Base-by-base conservation (phyloP, 2,329 filamentous ascomycete species). In the Exophiala calicioides region DNA sequence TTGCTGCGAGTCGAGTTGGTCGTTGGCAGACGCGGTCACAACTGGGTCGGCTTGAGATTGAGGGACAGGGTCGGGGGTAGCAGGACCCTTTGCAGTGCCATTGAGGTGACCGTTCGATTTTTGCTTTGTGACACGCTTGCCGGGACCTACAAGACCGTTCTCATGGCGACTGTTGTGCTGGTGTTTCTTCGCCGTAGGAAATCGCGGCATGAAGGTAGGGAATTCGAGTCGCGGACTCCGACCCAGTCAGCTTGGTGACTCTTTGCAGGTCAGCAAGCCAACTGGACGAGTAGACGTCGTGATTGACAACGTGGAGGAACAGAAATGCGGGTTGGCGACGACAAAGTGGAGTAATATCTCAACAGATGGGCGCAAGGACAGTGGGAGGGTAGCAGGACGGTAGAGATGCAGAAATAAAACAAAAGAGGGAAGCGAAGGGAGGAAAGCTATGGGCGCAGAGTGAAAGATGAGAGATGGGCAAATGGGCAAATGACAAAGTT, bases 61-160 rank as follows among this genome's bases (percentile, higher is more conserved):
- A 35, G 52, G 53, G 31, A 53, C 34, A 45, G 55, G 46, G 34
- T 53, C 51, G 40, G 51, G 43, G 23, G 55, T 44, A 54, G 68
- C 67, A 59, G 65, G 58, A 57, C 70, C 67, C 65, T 70, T 73
- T 45, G 71, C 63, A 59, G 65, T 69, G 56, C 72, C 75, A 67
- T 77, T 78, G 62, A 79, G 63, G 61, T 78, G 69, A 58, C 73
- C 72, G 68, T 74, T 77, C 51, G 76, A 78, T 63, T 74, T 78
- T 63, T 78, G 74, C 65, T 76, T 78, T 54, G 68, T 73, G 61
- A 84, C 73, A 67, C 84, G 83, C 75, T 84, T 88, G 58, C 84
- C 85, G 41, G 86, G 82, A 63, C 84, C 84, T 77, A 90, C 85
- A 68, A 89, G 77, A 65, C 88, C 89, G 84, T 88, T 90, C 73